Evolutionary conservation across 2,329 filamentous ascomycete genomes (phyloP), one percentile per base, ranked within the genome.

Genomic region (Scopulariopsis brevicaulis): DNA sequence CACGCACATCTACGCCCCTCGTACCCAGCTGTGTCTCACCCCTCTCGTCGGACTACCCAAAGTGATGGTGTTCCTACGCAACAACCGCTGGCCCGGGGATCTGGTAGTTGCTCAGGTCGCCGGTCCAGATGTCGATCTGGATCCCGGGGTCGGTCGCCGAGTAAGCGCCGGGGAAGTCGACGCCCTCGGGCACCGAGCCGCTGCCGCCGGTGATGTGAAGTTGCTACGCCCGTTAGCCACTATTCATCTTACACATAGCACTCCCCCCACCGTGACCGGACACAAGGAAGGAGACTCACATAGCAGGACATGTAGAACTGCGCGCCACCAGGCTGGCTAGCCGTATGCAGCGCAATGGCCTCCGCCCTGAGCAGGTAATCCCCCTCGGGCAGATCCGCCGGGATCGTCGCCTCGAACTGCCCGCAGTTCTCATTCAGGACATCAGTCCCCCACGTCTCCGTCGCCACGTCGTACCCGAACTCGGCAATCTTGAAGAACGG

Each of bases 351-450:
- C 28, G 77, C 78, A 59, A 82, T 76, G 59, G 78, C 70, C 68
- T 82, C 79, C 62, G 78, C 75, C 55, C 79, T 74, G 28, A 80
- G 70, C 50, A 82, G 74, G 64, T 81, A 82, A 64, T 79, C 74
- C 43, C 80, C 80, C 7, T 75, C 64, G 14, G 71, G 72, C 48
- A 82, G 71, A 58, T 71, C 70, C n/a, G 35, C 25, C 3, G 56
- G 56, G 24, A 58, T 8, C 25, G 20, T 48, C 14, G 77, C 69
- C 59, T 71, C 73, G 64, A 74, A 68, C 61, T 73, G 74, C 43
- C 75, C 70, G 61, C 70, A 73, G 64, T 69, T 70, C 7, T 62
- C 53, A 62, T 72, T 72, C 58, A 72, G 64, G 53, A 72, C 68
- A 59, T 71, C 72, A 54, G 70, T 72, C 35, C 72, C 74, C 74